Conservation (phyloP, 2,329 filamentous ascomycete genomes). For the Botrytis paeoniae region DNA sequence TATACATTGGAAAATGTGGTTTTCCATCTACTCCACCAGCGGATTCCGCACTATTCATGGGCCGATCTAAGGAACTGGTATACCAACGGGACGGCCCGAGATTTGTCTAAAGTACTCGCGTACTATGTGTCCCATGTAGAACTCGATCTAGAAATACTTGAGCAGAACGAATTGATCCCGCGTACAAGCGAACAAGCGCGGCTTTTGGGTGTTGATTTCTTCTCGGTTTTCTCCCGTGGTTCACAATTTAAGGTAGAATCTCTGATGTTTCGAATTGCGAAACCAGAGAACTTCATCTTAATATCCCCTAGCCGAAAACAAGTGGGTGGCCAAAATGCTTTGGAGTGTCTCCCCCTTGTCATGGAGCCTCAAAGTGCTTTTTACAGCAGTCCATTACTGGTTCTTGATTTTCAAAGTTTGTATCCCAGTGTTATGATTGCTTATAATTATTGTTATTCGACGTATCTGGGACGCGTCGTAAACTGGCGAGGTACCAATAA, state of each 20-base stretch:
- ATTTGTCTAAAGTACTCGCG: conserved; percentile 70
- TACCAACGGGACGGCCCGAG: conserved; percentile 60
- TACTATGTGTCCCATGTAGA: conserved; percentile 75
- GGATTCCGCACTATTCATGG: conserved; percentile 85
- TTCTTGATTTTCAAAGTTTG: conserved; percentile 92
- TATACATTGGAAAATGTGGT: conserved; percentile 96
- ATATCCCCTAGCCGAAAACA: conserved; percentile 89
- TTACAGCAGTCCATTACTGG: conserved; percentile 83
- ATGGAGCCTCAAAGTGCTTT: conserved; percentile 98
- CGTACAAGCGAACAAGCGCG: conserved; percentile 93
- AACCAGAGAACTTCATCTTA: conserved; percentile 90
- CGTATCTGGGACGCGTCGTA: conserved; percentile 81
- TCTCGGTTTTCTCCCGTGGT: conserved; percentile 89
- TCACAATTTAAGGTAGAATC: conserved; percentile 99
- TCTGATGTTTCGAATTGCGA: conserved; percentile 97
- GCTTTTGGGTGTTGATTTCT: conserved; percentile 91
- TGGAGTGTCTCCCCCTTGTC: conserved; percentile 90
- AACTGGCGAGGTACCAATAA: conserved; percentile 90
- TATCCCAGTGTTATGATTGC: conserved; percentile 99
- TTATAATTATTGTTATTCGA: conserved; percentile 99
- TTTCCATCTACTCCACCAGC: conserved; percentile 82
- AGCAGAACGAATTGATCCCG: conserved; percentile 82
- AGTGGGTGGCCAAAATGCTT: conserved; percentile 87
- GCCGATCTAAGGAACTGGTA: conserved; percentile 82
- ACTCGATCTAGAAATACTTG: conserved; percentile 85